A percentile compares a stretch with the other conserved stretches of the same genome.
phyloP scores from a whole-genome alignment of 1,284 basidiomycete species.

The Tilletia walkeri region DNA sequence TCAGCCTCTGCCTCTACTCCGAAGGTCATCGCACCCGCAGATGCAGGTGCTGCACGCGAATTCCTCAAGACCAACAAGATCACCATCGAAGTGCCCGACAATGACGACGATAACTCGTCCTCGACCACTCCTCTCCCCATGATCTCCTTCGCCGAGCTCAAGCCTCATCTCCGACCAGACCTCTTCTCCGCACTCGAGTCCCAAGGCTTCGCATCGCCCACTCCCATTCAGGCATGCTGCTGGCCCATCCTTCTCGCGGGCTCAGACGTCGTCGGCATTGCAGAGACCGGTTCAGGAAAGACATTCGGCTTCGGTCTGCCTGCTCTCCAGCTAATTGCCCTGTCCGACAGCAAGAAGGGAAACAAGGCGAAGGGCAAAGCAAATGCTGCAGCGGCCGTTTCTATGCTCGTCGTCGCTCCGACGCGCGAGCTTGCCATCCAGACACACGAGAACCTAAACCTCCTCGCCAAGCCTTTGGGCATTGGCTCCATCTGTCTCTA shows the following conservation, averaged over 20 bases:
- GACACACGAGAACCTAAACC: conserved; percentile 79
- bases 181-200: conserved; percentile 63
- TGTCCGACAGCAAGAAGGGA: conserved; percentile 32
- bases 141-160: conserved; percentile 72
- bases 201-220: conserved; percentile 76
- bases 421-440: conserved; percentile 93
- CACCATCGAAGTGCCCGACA: conserved; percentile 53
- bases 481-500: conserved; percentile 83
- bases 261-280: conserved; percentile 89
- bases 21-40: conserved; percentile 57
- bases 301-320: conserved; percentile 95
- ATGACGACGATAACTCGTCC: conserved; percentile 53
- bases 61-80: conserved; percentile 51
- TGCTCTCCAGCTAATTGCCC: conserved; percentile 68
- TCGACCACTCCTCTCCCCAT: conserved; percentile 62
- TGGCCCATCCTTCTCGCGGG: conserved; percentile 86
- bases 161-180: conserved; percentile 67
- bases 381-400: conserved; percentile 60
- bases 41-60: conserved; percentile 39
- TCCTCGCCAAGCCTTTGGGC: conserved; percentile 73
- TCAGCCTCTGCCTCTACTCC: conserved; percentile 24
- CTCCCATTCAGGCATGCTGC: conserved; percentile 91
- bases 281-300: conserved; percentile 95
- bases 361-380: conserved; percentile 39
- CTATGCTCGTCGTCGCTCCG: conserved; percentile 83